Base-by-base conservation (phyloP, 495 filamentous ascomycete genomes). In the Echria macrotheca region DNA sequence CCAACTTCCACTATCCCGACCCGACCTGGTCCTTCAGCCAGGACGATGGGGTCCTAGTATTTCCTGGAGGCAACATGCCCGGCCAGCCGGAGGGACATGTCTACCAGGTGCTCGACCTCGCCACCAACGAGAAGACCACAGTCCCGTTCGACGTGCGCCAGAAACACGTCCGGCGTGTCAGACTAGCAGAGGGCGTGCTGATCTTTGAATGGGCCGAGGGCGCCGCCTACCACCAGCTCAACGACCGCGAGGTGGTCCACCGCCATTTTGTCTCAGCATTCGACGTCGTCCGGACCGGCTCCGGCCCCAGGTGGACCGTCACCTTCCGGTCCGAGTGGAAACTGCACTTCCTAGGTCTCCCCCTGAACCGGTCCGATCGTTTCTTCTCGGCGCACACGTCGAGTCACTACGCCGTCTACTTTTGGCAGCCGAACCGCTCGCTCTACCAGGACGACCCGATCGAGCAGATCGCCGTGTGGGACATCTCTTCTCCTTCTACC, bases 201-300 rank as follows among this genome's bases (percentile, higher is more conserved):
- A 57, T 85, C 9, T 59, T 86, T 19, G 83, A 87, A 54, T 87
- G 83, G 83, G 81, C 80, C 42, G 79, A 86, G 56, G 61, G 61
- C 1, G 66, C 71, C 15, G 67, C 77, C 2, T 84, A 75, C 51
- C 77, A 80, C 64, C 74, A 74, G 66, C 60, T 81, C 7, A 80
- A 83, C 54, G 76, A 78, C 40, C 69, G 65, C 26, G 79, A 80
- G 38, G 67, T 65, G 1, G 77, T 81, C 0, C 74, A 84, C 65
- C 72, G 80, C 14, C 83, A 87, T 55, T 85, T 78, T 59, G 82
- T 79, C 8, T 82, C 79, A 4, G 77, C 77, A 0, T 86, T 81
- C 56, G 75, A 82, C 53, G 61, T 86, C 15, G 24, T 46, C 17
- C 60, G 65, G 9, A 48, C 21, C 15, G n/a, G 42, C 5, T 45